Base-by-base conservation (phyloP, 768 basidiomycete genomes). In the Podaxis carcinomalis region DNA sequence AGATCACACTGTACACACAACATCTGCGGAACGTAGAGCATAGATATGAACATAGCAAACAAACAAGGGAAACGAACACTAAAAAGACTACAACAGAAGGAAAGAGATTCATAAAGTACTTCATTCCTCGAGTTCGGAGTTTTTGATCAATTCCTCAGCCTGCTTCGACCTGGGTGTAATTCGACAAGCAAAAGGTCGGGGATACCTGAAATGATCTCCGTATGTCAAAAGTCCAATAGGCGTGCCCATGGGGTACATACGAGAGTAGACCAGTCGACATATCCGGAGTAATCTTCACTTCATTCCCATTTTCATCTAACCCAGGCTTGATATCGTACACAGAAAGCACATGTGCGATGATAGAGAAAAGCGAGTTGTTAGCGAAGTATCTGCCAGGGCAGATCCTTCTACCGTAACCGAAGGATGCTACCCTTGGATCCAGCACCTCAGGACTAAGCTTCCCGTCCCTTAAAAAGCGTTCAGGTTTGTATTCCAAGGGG, bases 331-430 rank as follows among this genome's bases (percentile, higher is more conserved):
- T 69, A 51, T 71, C 63, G 53, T 65, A 72, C 2, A 66, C 69
- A 19, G 67, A 62, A 9, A 72, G 63, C 21, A 67, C 49, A 16
- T 64, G 69, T 0, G 69, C 62, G 6, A 68, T 63, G 11, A 65
- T 62, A 1, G 58, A 28, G 21, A 64, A 71, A 1, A 71, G 61
- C 6, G 68, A 64, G 40, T 69, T 65, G 16, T 69, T 65, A 42
- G 60, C 64, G 55, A 70, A 62, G 44, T 67, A 54, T 50, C 68
- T 57, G 14, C 70, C 71, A 16, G 71, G 68, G 25, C 69, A 72
- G 16, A 70, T 65, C 51, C 72, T 70, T 35, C 51, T 36, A 6
- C 75, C 75, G 63, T 67, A 74, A 10, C 75, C 72, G 57, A 74
- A 75, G 19, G 68, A 68, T n/a, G 67, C 67, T 32, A 58, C 51